Base-by-base conservation (phyloP, 352 stramenopile genomes). In the Phytophthora niederhauseri region DNA sequence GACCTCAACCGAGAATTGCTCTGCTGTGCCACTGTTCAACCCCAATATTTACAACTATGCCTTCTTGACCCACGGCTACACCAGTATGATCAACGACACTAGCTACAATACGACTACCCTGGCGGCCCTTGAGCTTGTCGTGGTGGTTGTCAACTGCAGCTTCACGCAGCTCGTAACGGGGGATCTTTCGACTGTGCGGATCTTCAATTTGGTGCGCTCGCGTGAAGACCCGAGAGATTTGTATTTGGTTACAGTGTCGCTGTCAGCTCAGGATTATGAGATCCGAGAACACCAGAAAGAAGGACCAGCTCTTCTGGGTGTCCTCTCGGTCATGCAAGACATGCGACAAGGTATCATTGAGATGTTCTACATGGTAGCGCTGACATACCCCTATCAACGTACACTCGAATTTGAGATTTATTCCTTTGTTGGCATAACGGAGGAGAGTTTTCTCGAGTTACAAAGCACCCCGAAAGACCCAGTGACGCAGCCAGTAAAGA, bases 81-180 rank as follows among this genome's bases (percentile, higher is more conserved):
- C 34, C 0, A 53, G 68, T 0, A 45, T 80, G 1, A 31, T 75
- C 5, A 45, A 38, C 0, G 46, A 68, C 0, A 73, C 70, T 8
- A 52, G 61, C 7, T 81, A 85, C 57, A 77, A 73, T 61, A 57
- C 72, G 6, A 76, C 63, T 8, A 75, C 69, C 41, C 19, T 81
- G 14, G 30, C 34, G 0, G 60, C 71, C 0, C 31, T 58, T 0
- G 77, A 85, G 57, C 64, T 82, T 6, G 61, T 85, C 19, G 24
- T 66, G 9, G 66, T 76, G 0, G 56, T 85, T 0, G 67, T 81
- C 0, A 75, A 82, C 55, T 82, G 77, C 55, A 61, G 64, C 73
- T 48, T 14, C 38, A 50, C 17, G 3, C 24, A 49, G 15, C 52
- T 85, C 28, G 12, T 62, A 2, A 3, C 58, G 3, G 38, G 41